Percentiles rank a stretch among this genome's conserved stretches.
Conservation (phyloP, 495 filamentous ascomycete species). For the Neurospora sp. region DNA sequence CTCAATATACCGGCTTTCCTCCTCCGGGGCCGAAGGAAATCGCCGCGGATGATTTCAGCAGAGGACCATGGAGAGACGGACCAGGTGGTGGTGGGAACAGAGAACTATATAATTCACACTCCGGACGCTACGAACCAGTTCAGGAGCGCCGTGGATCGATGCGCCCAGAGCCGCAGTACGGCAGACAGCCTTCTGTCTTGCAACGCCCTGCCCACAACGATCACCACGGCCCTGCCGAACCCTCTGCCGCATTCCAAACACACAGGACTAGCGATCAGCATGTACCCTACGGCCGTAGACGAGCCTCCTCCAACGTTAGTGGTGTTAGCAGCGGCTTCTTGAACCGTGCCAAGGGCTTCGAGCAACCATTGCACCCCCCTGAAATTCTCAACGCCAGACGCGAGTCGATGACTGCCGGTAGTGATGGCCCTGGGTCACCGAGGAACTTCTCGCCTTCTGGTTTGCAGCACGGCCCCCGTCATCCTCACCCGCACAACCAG, state of each 20-base stretch:
- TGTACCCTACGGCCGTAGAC: slow-evolving; percentile 61
- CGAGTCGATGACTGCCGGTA: slow-evolving; percentile 33
- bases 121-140: slow-evolving; percentile 87
- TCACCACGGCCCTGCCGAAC: slow-evolving; percentile 66
- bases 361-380: slow-evolving; percentile 32
- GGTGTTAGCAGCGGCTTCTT: slow-evolving; percentile 70
- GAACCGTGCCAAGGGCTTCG: slow-evolving; percentile 35
- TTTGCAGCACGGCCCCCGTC: slow-evolving; percentile 17
- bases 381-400: slow-evolving; percentile 34
- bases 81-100: slow-evolving; percentile 45
- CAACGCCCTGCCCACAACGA: slow-evolving; percentile 52
- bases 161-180: slow-evolving; percentile 40
- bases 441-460: slow-evolving; percentile 32
- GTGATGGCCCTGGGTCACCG: slow-evolving; percentile 38
- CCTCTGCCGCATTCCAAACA: slow-evolving; percentile 84
- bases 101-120: slow-evolving; percentile 89
- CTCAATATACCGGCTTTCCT: slow-evolving; percentile 24
- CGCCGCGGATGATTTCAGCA: slow-evolving; percentile 87
- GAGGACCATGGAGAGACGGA: slow-evolving; percentile 63
- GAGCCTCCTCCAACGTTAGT: slow-evolving; percentile 91
- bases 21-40: slow-evolving; percentile 58
- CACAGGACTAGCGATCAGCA: slow-evolving; percentile 60
- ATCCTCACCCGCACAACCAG: slow-evolving; percentile 24
- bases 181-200: slow-evolving; percentile 67
- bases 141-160: slow-evolving; percentile 62